These are phyloP conservation scores for Roridomyces roridus DNA, from an alignment of 768 basidiomycete genomes.

Conservation along the genomic window DNA sequence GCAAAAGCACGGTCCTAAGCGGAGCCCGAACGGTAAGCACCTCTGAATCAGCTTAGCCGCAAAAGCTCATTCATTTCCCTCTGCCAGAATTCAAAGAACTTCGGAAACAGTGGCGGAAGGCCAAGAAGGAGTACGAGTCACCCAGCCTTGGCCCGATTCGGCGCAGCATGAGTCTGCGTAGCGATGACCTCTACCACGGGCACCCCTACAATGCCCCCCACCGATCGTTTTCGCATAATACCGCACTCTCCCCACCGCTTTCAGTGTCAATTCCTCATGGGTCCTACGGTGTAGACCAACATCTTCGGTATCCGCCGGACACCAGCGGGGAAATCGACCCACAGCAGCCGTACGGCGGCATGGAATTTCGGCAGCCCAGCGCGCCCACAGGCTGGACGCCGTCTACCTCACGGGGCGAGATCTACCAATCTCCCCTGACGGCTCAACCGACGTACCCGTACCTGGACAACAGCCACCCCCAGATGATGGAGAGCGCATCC, in stretches of 20 bases:
- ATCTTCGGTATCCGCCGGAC: constrained; percentile 17
- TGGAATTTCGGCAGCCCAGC: constrained; percentile 14
- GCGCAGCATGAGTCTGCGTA: constrained; percentile 24
- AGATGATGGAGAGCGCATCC: constrained; percentile 17
- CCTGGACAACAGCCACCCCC: constrained; percentile 17
- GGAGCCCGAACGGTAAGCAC: constrained; percentile 84
- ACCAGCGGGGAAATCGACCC: constrained; percentile 18
- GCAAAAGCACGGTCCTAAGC: constrained; percentile 94
- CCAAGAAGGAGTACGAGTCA: constrained; percentile 75
- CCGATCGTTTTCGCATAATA: constrained; percentile 19
- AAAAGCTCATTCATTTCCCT: constrained; percentile 15
- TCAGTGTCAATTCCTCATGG: constrained; percentile 21
- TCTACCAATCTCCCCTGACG: constrained; percentile 14
- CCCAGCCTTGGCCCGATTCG: constrained; percentile 21
- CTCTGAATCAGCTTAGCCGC: constrained; percentile 1
- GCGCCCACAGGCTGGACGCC: constrained; percentile 16
- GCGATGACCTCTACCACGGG: constrained; percentile 21
- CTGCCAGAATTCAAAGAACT: constrained; percentile 95
- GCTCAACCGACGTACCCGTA: constrained; percentile 15
- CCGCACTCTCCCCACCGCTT: constrained; percentile 23
- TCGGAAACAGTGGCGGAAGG: constrained; percentile 94
- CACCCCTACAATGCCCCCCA: constrained; percentile 17
- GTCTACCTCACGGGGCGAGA: constrained; percentile 11
- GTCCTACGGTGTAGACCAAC: constrained; percentile 5
- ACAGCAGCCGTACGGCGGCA: constrained; percentile 1